Percentiles rank a stretch among this genome's conserved stretches.
These are phyloP conservation scores for Globisporangium spiculum DNA, from an alignment of 352 stramenopile species.

Conservation along the genomic window DNA sequence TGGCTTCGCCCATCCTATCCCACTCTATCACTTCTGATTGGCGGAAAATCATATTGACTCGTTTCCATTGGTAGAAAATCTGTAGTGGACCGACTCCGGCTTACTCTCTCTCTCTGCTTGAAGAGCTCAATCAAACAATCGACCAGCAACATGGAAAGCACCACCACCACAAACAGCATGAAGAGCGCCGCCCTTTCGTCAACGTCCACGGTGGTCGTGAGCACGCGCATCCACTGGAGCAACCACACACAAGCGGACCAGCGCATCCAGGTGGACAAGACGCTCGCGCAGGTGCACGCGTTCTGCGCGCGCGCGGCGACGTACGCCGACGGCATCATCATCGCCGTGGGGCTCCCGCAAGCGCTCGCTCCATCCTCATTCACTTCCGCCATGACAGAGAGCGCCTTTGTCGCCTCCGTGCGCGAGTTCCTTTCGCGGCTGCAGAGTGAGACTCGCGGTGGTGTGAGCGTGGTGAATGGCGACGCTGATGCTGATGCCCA, in stretches of 20 bases:
- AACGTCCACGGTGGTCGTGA: constrained; percentile 33
- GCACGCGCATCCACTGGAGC: constrained; percentile 67
- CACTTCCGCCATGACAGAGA: constrained; percentile 5
- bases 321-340: constrained; percentile 50
- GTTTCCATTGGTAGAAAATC: background rate
- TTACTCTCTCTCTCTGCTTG: background rate
- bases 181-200: background rate
- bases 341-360: constrained; percentile 51
- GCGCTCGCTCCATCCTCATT: constrained; percentile 2
- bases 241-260: constrained; percentile 43
- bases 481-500: no score
- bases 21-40: background rate
- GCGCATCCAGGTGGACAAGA: constrained; percentile 40
- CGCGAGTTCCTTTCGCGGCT: constrained; percentile 37
- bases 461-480: background rate
- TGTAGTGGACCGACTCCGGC: no score
- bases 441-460: constrained; percentile 20
- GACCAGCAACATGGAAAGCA: background rate
- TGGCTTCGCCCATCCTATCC: background rate
- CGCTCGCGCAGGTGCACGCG: constrained; percentile 39
- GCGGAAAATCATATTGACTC: background rate
- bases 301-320: constrained; percentile 50
- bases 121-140: constrained; percentile 7
- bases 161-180: background rate
- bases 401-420: constrained; percentile 39